phyloP scores from a whole-genome alignment of 495 filamentous ascomycete genomes.

The Diplogelasinospora grovesii region DNA sequence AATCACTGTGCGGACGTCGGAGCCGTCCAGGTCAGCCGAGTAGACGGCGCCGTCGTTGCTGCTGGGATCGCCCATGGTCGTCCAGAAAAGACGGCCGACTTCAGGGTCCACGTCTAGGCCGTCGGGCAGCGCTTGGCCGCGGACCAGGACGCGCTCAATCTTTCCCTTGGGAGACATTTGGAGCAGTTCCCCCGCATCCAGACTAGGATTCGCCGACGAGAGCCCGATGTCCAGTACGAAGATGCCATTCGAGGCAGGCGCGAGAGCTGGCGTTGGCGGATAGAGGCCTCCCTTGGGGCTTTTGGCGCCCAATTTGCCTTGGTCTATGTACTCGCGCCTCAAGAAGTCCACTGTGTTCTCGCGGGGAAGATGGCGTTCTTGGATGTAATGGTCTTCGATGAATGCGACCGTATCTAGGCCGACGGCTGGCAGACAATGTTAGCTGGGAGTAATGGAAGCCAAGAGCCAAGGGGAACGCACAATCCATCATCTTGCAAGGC shows the following conservation, averaged over 20 bases:
- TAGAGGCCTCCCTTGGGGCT: constrained; percentile 24
- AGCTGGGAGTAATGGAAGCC: too few relatives aligned
- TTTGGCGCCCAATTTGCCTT: constrained; percentile 31
- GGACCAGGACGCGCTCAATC: constrained; percentile 15
- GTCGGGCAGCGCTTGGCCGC: constrained; percentile 35
- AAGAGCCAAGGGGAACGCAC: too few relatives aligned
- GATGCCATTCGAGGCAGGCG: too few relatives aligned
- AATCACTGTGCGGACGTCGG: constrained; percentile 28
- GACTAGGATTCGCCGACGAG: constrained; percentile 1
- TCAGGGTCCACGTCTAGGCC: constrained; percentile 36
- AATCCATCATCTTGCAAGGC: constrained; percentile 22
- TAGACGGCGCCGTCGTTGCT: constrained; percentile 31
- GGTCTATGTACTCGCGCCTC: constrained; percentile 28
- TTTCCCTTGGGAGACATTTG: constrained; percentile 11
- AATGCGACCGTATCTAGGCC: constrained; percentile 47
- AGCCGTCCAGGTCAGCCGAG: constrained; percentile 36
- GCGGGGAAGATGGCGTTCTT: constrained; percentile 34
- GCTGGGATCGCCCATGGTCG: constrained; percentile 32
- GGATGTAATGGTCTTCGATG: constrained; percentile 35
- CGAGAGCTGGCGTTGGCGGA: constrained; percentile 15
- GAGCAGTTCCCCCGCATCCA: constrained; percentile 6
- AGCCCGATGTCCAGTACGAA: too few relatives aligned
- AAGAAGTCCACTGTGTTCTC: constrained; percentile 31
- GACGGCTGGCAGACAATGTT: too few relatives aligned
- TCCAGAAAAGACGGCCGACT: constrained; percentile 43